Percentiles rank a stretch among this genome's conserved stretches.
Conservation (phyloP, 805 yeast genomes). For the Monosporozyma siamensis region DNA sequence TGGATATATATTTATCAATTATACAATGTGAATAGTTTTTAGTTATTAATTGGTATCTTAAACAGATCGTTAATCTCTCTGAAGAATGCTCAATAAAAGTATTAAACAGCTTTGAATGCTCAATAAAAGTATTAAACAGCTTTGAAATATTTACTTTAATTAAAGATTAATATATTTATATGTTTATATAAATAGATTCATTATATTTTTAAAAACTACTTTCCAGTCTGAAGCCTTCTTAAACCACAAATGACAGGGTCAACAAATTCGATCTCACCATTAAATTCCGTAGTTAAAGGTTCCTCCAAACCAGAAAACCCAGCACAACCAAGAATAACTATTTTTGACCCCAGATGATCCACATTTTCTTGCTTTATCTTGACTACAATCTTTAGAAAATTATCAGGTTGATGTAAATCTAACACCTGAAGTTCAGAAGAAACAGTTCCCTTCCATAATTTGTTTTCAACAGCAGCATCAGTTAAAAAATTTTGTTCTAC, state of each 20-base stretch:
- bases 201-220: background rate
- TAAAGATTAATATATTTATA: background rate
- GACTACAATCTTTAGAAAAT: slow-evolving; percentile 11
- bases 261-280: background rate
- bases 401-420: slow-evolving; percentile 12
- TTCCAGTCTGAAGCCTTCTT: background rate
- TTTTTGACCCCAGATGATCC: slow-evolving; percentile 8
- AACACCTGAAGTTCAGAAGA: slow-evolving; percentile 18
- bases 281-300: slow-evolving; percentile 5
- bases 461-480: slow-evolving; percentile 1
- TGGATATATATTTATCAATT: too few relatives aligned
- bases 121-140: too few relatives aligned
- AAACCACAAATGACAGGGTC: background rate
- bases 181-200: background rate
- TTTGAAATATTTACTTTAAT: too few relatives aligned
- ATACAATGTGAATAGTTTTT: too few relatives aligned
- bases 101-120: too few relatives aligned
- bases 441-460: slow-evolving; percentile 18
- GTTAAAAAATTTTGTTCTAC: slow-evolving; percentile 9
- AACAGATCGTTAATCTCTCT: too few relatives aligned
- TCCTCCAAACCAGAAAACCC: slow-evolving; percentile 20
- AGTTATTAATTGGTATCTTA: too few relatives aligned
- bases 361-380: slow-evolving; percentile 14
- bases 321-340: slow-evolving; percentile 22
- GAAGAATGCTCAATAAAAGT: too few relatives aligned